phyloP scores from a whole-genome alignment of 2,329 filamentous ascomycete species.

The Aspergillus oerlinghausenensis region DNA sequence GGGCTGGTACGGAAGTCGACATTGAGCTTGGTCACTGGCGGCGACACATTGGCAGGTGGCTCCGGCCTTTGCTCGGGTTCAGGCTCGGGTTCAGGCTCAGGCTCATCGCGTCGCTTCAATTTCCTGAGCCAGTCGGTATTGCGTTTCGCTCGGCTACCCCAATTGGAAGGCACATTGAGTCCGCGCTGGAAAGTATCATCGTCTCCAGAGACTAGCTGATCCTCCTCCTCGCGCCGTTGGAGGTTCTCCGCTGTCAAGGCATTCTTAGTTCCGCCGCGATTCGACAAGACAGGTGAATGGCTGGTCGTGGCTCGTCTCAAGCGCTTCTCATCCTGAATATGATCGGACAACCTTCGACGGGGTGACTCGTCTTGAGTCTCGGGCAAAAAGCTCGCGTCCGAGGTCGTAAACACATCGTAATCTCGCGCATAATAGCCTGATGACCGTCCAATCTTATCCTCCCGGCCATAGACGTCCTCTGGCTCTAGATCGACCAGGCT shows the following conservation, averaged over 20 bases:
- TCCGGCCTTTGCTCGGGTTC: conserved; percentile 16
- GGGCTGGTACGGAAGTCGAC: conserved; percentile 23
- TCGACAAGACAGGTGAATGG: conserved; percentile 35
- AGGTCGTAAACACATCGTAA: conserved; percentile 17
- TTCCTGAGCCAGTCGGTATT: conserved; percentile 34
- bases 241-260: conserved; percentile 34
- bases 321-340: conserved; percentile 36
- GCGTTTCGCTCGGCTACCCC: conserved; percentile 31
- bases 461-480: conserved; percentile 23
- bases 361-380: conserved; percentile 30
- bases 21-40: conserved; percentile 22
- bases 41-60: conserved; percentile 12
- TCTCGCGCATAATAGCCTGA: conserved; percentile 20
- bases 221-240: conserved; percentile 31
- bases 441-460: conserved; percentile 18
- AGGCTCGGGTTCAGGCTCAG: conserved; percentile 13
- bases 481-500: conserved; percentile 31
- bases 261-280: conserved; percentile 25
- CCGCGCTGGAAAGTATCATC: conserved; percentile 26
- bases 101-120: conserved; percentile 20
- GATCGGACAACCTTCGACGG: conserved; percentile 31
- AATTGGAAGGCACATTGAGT: conserved; percentile 35
- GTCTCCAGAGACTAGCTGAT: conserved; percentile 12
- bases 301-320: conserved; percentile 35
- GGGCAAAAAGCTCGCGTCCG: conserved; percentile 32